Percentiles rank a stretch among this genome's conserved stretches.
Evolutionary conservation across 768 basidiomycete genomes (phyloP).

Genomic region (Kwoniella dendrophila): DNA sequence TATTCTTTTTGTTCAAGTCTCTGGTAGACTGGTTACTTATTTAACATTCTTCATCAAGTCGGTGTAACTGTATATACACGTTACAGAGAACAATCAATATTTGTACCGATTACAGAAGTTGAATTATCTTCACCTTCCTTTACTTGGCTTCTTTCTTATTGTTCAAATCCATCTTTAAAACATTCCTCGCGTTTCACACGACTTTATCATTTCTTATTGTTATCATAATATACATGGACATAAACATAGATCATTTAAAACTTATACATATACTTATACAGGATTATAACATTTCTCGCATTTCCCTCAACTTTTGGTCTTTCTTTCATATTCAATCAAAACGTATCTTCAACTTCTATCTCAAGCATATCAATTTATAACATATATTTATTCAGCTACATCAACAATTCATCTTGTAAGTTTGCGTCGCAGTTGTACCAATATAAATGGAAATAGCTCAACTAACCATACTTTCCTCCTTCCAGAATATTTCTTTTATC

Average conservation of each 20-base stretch:
- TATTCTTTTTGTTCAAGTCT: no score
- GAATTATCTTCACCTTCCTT: background rate
- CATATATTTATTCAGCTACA: no score
- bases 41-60: no score
- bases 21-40: no score
- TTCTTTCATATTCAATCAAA: background rate
- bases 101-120: no score
- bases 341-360: no score
- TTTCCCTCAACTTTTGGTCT: background rate
- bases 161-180: background rate
- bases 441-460: no score
- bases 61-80: conserved; percentile 4
- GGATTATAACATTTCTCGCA: no score
- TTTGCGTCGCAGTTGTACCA: no score
- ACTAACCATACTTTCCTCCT: background rate
- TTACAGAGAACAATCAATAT: conserved; percentile 1
- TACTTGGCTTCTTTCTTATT: background rate
- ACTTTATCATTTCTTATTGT: conserved; percentile 6
- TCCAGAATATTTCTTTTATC: background rate
- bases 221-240: background rate
- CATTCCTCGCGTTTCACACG: conserved; percentile 14
- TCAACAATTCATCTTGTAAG: no score
- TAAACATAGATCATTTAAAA: background rate
- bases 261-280: conserved; percentile 6
- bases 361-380: no score